Evolutionary conservation across 805 yeast genomes (phyloP).

Genomic region (Peterozyma xylosa): DNA sequence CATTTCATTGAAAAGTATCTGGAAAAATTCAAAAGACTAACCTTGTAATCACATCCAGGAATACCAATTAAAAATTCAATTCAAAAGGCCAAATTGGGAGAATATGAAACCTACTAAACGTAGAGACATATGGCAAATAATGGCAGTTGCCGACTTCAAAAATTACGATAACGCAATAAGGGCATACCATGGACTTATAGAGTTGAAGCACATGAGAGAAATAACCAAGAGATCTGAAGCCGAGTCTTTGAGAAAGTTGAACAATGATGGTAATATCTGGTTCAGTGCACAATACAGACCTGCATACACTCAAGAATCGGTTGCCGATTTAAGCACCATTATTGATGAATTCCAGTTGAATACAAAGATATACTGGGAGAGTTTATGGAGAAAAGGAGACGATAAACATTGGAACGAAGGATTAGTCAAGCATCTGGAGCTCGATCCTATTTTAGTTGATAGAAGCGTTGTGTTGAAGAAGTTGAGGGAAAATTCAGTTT

Average conservation of each 20-base stretch:
- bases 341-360: constrained; percentile 51
- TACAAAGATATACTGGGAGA: constrained; percentile 72
- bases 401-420: constrained; percentile 60
- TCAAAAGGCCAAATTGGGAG: constrained; percentile 82
- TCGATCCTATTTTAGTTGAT: constrained; percentile 43
- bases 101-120: constrained; percentile 75
- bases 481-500: constrained; percentile 27
- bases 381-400: constrained; percentile 81
- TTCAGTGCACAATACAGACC: constrained; percentile 85
- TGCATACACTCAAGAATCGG: constrained; percentile 83
- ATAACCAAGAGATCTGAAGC: constrained; percentile 51
- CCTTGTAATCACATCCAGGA: constrained; percentile 5
- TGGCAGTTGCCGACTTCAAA: constrained; percentile 73
- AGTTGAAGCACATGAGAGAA: constrained; percentile 70
- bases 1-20: background rate
- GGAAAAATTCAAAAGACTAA: background rate
- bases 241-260: constrained; percentile 59
- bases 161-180: constrained; percentile 57
- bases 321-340: constrained; percentile 70
- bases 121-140: constrained; percentile 82
- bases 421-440: constrained; percentile 50
- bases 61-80: constrained; percentile 61
- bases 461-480: constrained; percentile 61
- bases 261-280: constrained; percentile 79
- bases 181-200: constrained; percentile 67